Percentiles rank a stretch among this genome's conserved stretches.
Conservation (phyloP, 1,139 yeast genomes). For the Protomyces inouyei region DNA sequence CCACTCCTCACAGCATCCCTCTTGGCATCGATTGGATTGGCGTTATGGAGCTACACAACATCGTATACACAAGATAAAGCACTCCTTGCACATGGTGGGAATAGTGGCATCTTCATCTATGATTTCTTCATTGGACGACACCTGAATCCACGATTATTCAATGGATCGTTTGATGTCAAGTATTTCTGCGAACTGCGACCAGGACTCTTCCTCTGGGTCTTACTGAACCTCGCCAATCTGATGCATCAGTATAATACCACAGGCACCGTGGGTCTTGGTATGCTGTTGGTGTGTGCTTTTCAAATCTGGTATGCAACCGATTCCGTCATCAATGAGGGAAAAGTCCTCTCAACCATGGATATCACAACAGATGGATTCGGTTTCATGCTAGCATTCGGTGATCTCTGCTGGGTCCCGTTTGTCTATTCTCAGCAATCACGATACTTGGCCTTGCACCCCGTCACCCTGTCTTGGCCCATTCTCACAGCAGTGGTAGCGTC, state of each 20-base stretch:
- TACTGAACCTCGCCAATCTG: conserved; percentile 70
- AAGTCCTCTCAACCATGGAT: conserved; percentile 89
- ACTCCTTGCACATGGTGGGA: conserved; percentile 80
- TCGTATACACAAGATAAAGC: conserved; percentile 61
- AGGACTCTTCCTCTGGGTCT: conserved; percentile 80
- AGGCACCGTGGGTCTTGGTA: conserved; percentile 66
- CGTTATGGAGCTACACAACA: conserved; percentile 58
- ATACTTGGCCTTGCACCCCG: conserved; percentile 63
- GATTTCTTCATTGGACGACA: conserved; percentile 98
- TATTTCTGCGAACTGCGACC: conserved; percentile 92
- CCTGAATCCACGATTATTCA: conserved; percentile 72
- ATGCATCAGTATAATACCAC: conserved; percentile 60
- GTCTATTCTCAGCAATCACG: conserved; percentile 82
- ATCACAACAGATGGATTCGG: conserved; percentile 96
- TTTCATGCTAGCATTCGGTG: conserved; percentile 92
- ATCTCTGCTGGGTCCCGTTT: conserved; percentile 89
- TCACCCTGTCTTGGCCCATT: conserved; percentile 42
- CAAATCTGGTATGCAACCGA: conserved; percentile 84
- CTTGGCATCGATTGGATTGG: conserved; percentile 58
- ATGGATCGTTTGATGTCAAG: conserved; percentile 76
- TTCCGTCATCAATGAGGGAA: conserved; percentile 87
- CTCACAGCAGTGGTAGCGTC: conserved; percentile 39
- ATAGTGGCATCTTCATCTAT: conserved; percentile 66
- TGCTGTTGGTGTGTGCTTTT: conserved; percentile 60
- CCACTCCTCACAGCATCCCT: conserved; percentile 61